Conservation (phyloP, 2,329 filamentous ascomycete genomes). For the Chlorencoelia australis region DNA sequence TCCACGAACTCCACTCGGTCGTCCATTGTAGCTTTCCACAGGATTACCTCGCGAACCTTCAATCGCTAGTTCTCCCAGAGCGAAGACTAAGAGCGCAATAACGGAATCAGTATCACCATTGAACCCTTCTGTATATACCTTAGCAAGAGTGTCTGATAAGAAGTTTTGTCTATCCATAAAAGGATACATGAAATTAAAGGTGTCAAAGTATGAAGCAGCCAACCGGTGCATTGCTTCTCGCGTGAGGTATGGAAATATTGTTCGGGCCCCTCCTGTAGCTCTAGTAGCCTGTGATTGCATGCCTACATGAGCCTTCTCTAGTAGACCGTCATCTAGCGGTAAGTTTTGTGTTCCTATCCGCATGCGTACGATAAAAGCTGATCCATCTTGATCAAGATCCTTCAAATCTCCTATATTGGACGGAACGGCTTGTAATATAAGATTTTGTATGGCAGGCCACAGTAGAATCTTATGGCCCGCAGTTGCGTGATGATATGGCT, state of each 20-base stretch:
- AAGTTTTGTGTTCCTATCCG: slow-evolving; percentile 18
- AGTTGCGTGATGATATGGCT: slow-evolving; percentile 24
- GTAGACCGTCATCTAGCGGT: slow-evolving; percentile 19
- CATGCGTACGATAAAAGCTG: slow-evolving; percentile 28
- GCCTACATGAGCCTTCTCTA: slow-evolving; percentile 20
- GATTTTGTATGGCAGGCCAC: slow-evolving; percentile 37
- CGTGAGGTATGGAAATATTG: slow-evolving; percentile 29
- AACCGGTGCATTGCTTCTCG: slow-evolving; percentile 41
- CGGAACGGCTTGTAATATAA: slow-evolving; percentile 28
- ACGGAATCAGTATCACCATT: slow-evolving; percentile 40
- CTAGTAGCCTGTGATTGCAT: slow-evolving; percentile 26
- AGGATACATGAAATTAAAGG: slow-evolving; percentile 48
- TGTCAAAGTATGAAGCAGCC: slow-evolving; percentile 47
- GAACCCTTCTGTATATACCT: slow-evolving; percentile 39
- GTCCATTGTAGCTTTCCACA: slow-evolving; percentile 34
- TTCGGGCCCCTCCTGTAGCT: slow-evolving; percentile 17
- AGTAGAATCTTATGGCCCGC: slow-evolving; percentile 42
- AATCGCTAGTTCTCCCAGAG: slow-evolving; percentile 48
- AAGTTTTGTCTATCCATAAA: slow-evolving; percentile 49
- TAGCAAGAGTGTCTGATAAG: slow-evolving; percentile 35
- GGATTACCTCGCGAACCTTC: slow-evolving; percentile 39
- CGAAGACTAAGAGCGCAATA: slow-evolving; percentile 46
- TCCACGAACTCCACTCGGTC: slow-evolving; percentile 42
- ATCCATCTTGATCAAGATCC: slow-evolving; percentile 29
- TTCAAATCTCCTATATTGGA: slow-evolving; percentile 28